Conservation (phyloP, 495 filamentous ascomycete species). For the Penicillium cosmopolitanum region DNA sequence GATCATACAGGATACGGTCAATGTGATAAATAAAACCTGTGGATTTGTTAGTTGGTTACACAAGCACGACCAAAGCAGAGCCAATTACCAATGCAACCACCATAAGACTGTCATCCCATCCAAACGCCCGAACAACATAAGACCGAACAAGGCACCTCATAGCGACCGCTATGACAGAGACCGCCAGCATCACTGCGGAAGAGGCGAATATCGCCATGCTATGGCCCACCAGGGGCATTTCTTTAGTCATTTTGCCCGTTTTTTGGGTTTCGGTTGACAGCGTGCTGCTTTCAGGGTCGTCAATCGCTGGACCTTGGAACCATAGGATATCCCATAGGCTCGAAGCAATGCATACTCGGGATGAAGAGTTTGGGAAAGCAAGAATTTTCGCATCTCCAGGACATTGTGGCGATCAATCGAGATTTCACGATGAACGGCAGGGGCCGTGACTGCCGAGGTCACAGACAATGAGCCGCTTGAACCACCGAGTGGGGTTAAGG, state of each 20-base stretch:
- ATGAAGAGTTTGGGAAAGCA: not conserved
- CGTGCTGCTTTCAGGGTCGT: not conserved
- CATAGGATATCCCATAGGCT: not conserved
- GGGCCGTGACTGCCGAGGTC: not conserved
- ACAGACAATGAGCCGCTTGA: not conserved
- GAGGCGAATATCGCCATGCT: slow-evolving; percentile 25
- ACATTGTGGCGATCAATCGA: not conserved
- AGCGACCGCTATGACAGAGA: slow-evolving; percentile 23
- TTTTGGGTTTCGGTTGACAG: no score
- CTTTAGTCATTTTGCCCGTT: not conserved
- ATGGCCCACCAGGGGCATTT: slow-evolving; percentile 12
- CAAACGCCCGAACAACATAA: slow-evolving; percentile 29
- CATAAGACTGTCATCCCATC: slow-evolving; percentile 37
- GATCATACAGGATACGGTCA: slow-evolving; percentile 18
- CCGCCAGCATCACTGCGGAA: slow-evolving; percentile 21
- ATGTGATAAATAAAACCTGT: slow-evolving; percentile 18
- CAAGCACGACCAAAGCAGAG: not conserved
- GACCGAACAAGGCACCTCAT: slow-evolving; percentile 34
- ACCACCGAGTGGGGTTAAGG: not conserved
- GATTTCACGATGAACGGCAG: not conserved
- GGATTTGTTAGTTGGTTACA: slow-evolving; percentile 2
- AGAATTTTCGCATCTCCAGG: not conserved
- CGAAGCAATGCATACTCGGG: not conserved
- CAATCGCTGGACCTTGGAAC: not conserved
- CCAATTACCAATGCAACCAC: slow-evolving; percentile 22